Base-by-base conservation (phyloP, 2,329 filamentous ascomycete species). In the Didymella sp. region DNA sequence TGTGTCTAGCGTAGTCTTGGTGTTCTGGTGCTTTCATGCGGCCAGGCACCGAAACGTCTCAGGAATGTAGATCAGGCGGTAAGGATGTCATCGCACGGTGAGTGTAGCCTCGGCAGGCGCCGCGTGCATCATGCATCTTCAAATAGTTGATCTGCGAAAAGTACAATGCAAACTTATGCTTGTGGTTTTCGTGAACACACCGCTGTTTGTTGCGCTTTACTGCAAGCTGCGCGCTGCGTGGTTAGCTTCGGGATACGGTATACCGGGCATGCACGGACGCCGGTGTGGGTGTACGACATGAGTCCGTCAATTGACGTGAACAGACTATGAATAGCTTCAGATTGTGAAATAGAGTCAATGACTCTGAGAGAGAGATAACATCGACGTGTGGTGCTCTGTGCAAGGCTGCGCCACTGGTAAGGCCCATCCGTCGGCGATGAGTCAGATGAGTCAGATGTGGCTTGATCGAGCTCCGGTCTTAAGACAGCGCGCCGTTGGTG, bases 1-100 rank as follows among this genome's bases (percentile, higher is more conserved):
- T 30, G 5, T 45, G 48, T 11, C 28, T 44, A 19, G 37, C 37
- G 25, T 25, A 46, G 43, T 38, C 43, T 60, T 56, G 56, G 35
- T 58, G 27, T 21, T 27, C 45, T 21, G 41, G 52, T 47, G 52
- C 52, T 57, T 57, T 58, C 45, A 56, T 57, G 58, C 61, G 43
- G 45, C 31, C 45, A 57, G 49, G 43, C 28, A 56, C 41, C 44
- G 46, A 51, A 58, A 58, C 55, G 55, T 58, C 55, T 53, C 49
- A 58, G 33, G 44, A 31, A 33, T 27, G 55, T 15, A 48, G 49
- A 58, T 53, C 49, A 49, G 25, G 49, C 38, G 28, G 22, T 28
- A 42, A 41, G 33, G 11, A 30, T 37, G 37, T 30, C 21, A 37
- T 22, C 15, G 37, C 25, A 35, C 19, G 28, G 28, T 37, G 22